Conservation (phyloP, 352 stramenopile species). For the Phytophthora citrophthora region DNA sequence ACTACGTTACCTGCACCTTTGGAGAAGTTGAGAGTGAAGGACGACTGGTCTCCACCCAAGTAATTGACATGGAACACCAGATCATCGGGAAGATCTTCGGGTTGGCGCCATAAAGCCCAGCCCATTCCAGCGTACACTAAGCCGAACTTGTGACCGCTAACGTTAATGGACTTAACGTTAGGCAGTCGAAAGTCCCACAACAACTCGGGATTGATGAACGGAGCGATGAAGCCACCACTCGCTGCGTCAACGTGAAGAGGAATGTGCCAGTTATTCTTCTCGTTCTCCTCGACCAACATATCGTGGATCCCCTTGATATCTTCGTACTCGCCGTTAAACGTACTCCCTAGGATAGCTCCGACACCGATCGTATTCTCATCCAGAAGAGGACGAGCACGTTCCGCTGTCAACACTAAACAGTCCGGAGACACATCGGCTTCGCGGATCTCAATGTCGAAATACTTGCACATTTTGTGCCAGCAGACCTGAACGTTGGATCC, state of each 20-base stretch:
- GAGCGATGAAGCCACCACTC: background rate
- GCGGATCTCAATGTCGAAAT: background rate
- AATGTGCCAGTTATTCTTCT: background rate
- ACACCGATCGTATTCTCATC: background rate
- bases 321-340: background rate
- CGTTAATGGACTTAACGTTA: background rate
- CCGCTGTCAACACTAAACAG: background rate
- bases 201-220: background rate
- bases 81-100: background rate
- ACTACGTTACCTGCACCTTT: background rate
- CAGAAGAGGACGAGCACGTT: background rate
- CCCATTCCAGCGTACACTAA: background rate
- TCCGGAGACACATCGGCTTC: background rate
- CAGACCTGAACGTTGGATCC: background rate
- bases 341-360: background rate
- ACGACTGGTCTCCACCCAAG: background rate
- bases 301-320: background rate
- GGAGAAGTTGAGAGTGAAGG: background rate
- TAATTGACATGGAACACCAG: background rate
- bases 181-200: background rate
- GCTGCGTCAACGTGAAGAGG: background rate
- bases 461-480: conserved; percentile 1
- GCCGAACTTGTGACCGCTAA: background rate
- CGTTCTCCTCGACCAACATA: background rate
- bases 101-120: background rate